These are phyloP conservation scores for Rhamnella rubrinervis DNA, from an alignment of 331 rosid species.

Conservation along the genomic window DNA sequence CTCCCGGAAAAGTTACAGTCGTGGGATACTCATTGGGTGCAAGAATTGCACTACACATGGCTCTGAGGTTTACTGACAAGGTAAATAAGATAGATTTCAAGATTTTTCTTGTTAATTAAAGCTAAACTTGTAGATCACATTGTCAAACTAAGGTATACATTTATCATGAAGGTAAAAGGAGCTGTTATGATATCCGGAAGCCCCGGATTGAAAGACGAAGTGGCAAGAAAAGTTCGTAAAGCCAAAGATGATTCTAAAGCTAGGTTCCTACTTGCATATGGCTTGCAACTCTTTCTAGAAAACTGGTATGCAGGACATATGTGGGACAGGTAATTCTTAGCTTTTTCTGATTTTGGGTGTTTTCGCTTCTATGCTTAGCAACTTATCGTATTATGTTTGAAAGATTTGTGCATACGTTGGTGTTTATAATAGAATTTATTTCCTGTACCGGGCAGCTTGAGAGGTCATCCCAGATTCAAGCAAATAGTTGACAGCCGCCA, in stretches of 20 bases:
- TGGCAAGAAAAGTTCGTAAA: constrained; percentile 64
- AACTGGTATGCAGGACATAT: constrained; percentile 79
- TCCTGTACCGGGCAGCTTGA: constrained; percentile 51
- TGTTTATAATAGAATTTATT: not conserved
- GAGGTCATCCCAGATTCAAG: constrained; percentile 76
- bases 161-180: constrained; percentile 64
- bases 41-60: constrained; percentile 82
- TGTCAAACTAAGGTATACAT: not conserved
- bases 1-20: constrained; percentile 61
- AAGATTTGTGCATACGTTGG: not conserved
- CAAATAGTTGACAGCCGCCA: constrained; percentile 54
- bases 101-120: constrained; percentile 11
- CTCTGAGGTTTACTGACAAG: constrained; percentile 62
- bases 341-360: constrained; percentile 14
- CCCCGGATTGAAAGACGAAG: constrained; percentile 77
- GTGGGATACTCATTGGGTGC: constrained; percentile 98
- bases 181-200: constrained; percentile 82
- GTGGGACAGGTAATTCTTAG: constrained; percentile 68
- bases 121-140: constrained; percentile 8
- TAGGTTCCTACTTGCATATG: constrained; percentile 46
- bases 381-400: not conserved
- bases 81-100: constrained; percentile 35
- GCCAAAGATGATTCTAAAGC: constrained; percentile 91
- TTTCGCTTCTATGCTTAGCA: constrained; percentile 9
- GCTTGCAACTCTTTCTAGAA: constrained; percentile 64